Evolutionary conservation across 73 alveolate species (phyloP), one percentile per base, ranked within the genome.

Genomic region (Blepharisma stoltei): DNA sequence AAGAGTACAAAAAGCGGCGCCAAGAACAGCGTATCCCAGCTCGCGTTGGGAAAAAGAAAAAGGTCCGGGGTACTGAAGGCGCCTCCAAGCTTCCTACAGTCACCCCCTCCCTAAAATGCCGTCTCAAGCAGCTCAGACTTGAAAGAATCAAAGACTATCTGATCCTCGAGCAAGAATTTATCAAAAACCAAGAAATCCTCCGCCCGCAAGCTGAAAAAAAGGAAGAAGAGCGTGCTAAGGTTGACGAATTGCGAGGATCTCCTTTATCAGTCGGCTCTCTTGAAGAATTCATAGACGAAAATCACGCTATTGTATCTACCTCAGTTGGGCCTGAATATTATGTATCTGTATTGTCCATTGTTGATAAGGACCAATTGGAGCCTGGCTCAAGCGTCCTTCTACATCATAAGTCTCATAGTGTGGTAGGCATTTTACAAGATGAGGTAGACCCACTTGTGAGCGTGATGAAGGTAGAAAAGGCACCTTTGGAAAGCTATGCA

Each of bases 391-490:
- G 97, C 44, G 98, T 97, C 49, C 92, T 97, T 46, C 92, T 97
- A 55, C 88, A 97, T 65, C 89, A 94, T 85, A 92, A 96, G 83
- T 78, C 77, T 44, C 38, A 54, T 50, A 32, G 41, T 67, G 96
- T 97, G 71, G 99, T 97, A 54, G 99, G 99, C 41, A 84, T 97
- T 60, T 88, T 97, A 82, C 92, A 92, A 67, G 99, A 97, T 84
- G 99, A 97, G 87, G 99, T 97, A 27, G 99, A 97, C 82, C 99
- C 99, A 11, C 67, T 81, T 83, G 99, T 97, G 44, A 94, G 86
- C 86, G 93, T 94, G 92, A 97, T 97, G 99, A 80, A 92, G 78
- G 91, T 95, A 50, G 99, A 97, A 85, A 98, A 92, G 77, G 98
- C 98, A 50, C 98, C 97, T 25, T 82, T 90, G 47, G 99, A 93